Percentiles rank a stretch among this genome's conserved stretches.
These are phyloP conservation scores for Thalassiosira profunda DNA, from an alignment of 108 stramenopile genomes.

Conservation along the genomic window DNA sequence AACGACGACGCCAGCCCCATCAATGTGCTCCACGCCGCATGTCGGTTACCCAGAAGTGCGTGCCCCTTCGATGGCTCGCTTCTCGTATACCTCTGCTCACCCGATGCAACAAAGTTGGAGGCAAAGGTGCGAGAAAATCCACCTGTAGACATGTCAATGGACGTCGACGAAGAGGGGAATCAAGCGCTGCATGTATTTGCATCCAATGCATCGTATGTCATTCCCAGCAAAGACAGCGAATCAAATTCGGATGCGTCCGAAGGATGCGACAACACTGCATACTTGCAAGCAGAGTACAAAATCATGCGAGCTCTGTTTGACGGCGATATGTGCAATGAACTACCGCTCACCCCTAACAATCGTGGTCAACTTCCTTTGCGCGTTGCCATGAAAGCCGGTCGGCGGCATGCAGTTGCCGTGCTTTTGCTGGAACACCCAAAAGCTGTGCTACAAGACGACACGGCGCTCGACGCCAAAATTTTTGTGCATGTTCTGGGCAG, in stretches of 20 bases:
- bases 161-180: conserved; percentile 34
- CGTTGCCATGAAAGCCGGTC: conserved; percentile 35
- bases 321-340: no score
- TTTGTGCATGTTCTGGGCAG: conserved; percentile 15
- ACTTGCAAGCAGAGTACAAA: no score
- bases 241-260: no score
- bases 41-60: conserved; percentile 13
- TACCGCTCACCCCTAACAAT: conserved; percentile 14
- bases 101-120: conserved; percentile 5
- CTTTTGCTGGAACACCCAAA: conserved; percentile 20
- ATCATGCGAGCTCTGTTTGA: no score
- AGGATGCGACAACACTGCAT: no score
- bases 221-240: background rate
- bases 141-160: no score
- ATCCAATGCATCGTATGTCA: conserved; percentile 27
- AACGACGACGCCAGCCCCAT: conserved; percentile 4
- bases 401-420: background rate
- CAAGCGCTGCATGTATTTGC: conserved; percentile 31
- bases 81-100: background rate
- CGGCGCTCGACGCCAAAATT: conserved; percentile 20
- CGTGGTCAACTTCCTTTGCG: conserved; percentile 15
- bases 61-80: conserved; percentile 9
- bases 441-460: conserved; percentile 29
- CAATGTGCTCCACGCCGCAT: conserved; percentile 37
- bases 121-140: no score